These are phyloP conservation scores for Hysterangium stoloniferum DNA, from an alignment of 768 basidiomycete species.

Conservation along the genomic window DNA sequence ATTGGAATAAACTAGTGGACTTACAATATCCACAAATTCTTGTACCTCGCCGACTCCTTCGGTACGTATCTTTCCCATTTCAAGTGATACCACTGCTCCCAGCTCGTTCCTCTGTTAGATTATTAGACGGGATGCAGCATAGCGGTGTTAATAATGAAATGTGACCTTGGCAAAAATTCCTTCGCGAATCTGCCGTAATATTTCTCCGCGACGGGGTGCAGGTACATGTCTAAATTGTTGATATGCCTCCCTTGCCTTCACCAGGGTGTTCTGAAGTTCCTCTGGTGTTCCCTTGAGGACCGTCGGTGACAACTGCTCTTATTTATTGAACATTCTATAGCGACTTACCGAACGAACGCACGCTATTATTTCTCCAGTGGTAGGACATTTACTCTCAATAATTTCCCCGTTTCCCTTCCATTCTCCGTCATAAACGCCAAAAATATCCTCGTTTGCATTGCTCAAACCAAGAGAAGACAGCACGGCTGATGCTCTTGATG, in stretches of 20 bases:
- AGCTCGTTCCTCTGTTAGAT: constrained; percentile 58
- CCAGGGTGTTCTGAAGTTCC: constrained; percentile 65
- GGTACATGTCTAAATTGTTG: constrained; percentile 65
- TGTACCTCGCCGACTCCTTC: constrained; percentile 93
- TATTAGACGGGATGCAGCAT: constrained; percentile 1
- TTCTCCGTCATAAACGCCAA: constrained; percentile 75
- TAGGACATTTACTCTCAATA: constrained; percentile 67
- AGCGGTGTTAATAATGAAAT: constrained; percentile 1
- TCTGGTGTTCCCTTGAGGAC: constrained; percentile 50
- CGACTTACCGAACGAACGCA: constrained; percentile 58
- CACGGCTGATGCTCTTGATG: constrained; percentile 61
- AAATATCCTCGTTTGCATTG: constrained; percentile 42
- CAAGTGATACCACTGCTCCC: constrained; percentile 76
- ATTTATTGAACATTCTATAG: background rate
- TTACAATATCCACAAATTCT: constrained; percentile 89
- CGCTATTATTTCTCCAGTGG: constrained; percentile 81
- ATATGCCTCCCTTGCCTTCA: constrained; percentile 69
- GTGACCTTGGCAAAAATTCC: constrained; percentile 70
- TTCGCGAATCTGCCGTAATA: constrained; percentile 81
- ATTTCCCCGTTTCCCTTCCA: constrained; percentile 74
- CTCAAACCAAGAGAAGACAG: constrained; percentile 59
- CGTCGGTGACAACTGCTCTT: background rate
- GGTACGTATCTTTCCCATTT: constrained; percentile 87
- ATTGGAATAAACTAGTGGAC: constrained; percentile 22
- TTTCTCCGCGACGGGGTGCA: constrained; percentile 82